Evolutionary conservation across 139 green algal species (phyloP).

Genomic region (Closterium sp.): DNA sequence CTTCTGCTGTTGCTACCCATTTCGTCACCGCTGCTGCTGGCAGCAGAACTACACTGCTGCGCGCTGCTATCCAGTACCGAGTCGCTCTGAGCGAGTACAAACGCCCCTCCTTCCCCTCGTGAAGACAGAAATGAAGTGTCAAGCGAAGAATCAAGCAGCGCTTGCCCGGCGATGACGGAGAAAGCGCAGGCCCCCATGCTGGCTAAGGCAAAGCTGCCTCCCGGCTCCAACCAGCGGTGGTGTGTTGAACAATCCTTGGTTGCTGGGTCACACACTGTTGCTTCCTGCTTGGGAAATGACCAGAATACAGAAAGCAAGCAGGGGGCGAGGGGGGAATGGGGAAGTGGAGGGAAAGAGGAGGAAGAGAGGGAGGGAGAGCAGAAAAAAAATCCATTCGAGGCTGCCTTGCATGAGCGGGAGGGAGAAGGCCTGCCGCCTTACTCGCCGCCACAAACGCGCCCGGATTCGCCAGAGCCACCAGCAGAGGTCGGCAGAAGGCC

Average conservation of each 20-base stretch:
- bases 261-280: neutral
- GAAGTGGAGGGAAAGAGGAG: too few species aligned
- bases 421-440: too few species aligned
- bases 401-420: too few species aligned
- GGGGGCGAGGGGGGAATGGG: too few species aligned
- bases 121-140: neutral
- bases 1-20: neutral
- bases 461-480: constrained; percentile 52
- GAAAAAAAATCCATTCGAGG: neutral
- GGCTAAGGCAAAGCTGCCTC: neutral
- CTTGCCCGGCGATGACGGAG: constrained; percentile 15
- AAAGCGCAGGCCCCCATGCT: constrained; percentile 1
- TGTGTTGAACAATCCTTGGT: neutral
- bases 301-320: neutral
- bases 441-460: constrained; percentile 58
- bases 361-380: too few species aligned
- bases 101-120: neutral
- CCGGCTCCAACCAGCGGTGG: neutral
- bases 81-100: neutral
- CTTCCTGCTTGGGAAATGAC: neutral
- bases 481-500: constrained; percentile 9
- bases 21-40: neutral
- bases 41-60: neutral
- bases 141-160: neutral
- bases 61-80: neutral